Evolutionary conservation across 2,329 filamentous ascomycete species (phyloP).

Genomic region (Neofusicoccum sp.): DNA sequence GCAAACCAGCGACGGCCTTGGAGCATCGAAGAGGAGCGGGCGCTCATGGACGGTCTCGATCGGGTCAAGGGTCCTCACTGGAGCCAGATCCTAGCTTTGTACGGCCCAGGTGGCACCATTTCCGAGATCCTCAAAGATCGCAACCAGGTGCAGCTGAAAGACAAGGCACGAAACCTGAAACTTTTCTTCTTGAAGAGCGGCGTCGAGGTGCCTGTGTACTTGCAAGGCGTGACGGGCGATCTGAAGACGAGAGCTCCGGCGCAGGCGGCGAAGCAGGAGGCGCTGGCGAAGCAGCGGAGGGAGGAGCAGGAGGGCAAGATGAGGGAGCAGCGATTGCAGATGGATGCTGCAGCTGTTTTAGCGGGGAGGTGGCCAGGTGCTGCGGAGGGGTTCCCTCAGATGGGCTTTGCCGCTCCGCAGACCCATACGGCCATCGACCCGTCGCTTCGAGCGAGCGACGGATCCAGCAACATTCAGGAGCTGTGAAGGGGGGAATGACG

Average conservation of each 20-base stretch:
- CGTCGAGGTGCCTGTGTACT: constrained; percentile 83
- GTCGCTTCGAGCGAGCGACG: constrained; percentile 2
- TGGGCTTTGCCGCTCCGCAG: not conserved
- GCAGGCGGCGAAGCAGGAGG: constrained; percentile 40
- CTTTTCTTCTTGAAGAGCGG: constrained; percentile 89
- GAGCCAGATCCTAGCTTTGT: constrained; percentile 85
- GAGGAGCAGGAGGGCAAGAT: constrained; percentile 15
- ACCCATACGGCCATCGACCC: constrained; percentile 12
- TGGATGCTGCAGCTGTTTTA: constrained; percentile 15
- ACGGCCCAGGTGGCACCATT: constrained; percentile 74
- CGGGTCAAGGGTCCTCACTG: constrained; percentile 88
- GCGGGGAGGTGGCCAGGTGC: constrained; percentile 13
- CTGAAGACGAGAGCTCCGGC: constrained; percentile 80
- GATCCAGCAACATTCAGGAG: not conserved
- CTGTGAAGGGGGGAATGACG: not conserved
- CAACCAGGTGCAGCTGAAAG: constrained; percentile 88
- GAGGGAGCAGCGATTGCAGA: constrained; percentile 10
- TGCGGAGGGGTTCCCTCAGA: not conserved
- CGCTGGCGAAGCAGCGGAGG: constrained; percentile 14
- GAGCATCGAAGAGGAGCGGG: constrained; percentile 86
- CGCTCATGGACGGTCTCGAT: constrained; percentile 83
- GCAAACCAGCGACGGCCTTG: constrained; percentile 70
- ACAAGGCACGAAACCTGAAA: constrained; percentile 87
- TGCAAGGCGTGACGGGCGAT: constrained; percentile 86
- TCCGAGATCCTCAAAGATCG: constrained; percentile 83